Evolutionary conservation across 179 eudicot species (phyloP).

Genomic region (Silene coronaria): DNA sequence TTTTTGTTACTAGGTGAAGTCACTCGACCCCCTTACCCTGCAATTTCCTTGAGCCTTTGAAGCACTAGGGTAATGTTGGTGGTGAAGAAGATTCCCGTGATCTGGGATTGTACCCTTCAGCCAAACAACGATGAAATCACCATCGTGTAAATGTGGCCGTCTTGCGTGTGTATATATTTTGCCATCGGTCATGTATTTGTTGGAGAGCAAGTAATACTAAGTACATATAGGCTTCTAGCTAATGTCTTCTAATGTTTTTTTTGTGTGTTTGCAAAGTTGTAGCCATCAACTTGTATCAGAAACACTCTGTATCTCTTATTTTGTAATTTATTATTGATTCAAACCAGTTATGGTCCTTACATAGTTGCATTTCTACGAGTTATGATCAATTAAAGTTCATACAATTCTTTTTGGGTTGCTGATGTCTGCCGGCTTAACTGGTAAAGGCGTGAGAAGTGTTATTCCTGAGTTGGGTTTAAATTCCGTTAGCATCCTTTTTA

Average conservation of each 20-base stretch:
- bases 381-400: no score
- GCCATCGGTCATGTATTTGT: slow-evolving; percentile 16
- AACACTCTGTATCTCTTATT: neutral
- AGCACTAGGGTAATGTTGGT: no score
- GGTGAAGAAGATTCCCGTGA: slow-evolving; percentile 3
- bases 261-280: slow-evolving; percentile 12
- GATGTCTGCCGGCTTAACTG: no score
- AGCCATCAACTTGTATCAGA: neutral
- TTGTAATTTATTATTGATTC: neutral
- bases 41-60: no score
- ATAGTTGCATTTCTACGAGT: no score
- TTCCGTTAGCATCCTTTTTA: no score
- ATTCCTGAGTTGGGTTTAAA: no score
- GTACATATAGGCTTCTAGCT: slow-evolving; percentile 15
- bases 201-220: neutral
- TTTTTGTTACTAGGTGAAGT: slow-evolving; percentile 19
- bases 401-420: no score
- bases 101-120: slow-evolving; percentile 6
- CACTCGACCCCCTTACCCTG: no score
- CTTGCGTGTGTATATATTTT: slow-evolving; percentile 15
- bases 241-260: neutral
- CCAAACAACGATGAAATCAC: neutral
- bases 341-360: no score
- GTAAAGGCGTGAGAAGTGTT: no score
- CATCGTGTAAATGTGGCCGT: neutral